Percentiles rank a stretch among this genome's conserved stretches.
Conservation (phyloP, 2,329 filamentous ascomycete species). For the Corniculantispora saksenae region DNA sequence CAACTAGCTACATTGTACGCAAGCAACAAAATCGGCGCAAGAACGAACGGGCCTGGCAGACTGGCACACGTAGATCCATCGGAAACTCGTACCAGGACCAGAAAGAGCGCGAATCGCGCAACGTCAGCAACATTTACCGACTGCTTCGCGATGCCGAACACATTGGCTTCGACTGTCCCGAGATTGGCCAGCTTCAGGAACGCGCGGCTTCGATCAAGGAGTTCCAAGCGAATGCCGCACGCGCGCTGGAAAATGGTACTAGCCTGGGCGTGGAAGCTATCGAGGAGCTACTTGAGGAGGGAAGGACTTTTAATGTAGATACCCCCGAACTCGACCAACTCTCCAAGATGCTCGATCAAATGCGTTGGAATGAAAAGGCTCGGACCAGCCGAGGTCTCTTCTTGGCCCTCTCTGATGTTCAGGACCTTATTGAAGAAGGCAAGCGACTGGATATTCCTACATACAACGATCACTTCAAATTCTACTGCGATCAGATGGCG, state of each 20-base stretch:
- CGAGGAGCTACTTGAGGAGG: slow-evolving; percentile 87
- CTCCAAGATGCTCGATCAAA: slow-evolving; percentile 76
- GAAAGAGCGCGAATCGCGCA: slow-evolving; percentile 83
- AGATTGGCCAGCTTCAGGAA: slow-evolving; percentile 83
- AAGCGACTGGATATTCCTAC: slow-evolving; percentile 74
- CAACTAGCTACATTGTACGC: slow-evolving; percentile 90
- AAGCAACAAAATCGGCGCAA: slow-evolving; percentile 98
- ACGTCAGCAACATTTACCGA: slow-evolving; percentile 83
- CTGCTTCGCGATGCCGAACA: slow-evolving; percentile 81
- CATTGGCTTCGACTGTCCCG: slow-evolving; percentile 89
- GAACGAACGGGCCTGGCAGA: slow-evolving; percentile 84
- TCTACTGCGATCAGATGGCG: slow-evolving; percentile 73
- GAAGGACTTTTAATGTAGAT: slow-evolving; percentile 86
- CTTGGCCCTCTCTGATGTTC: slow-evolving; percentile 76
- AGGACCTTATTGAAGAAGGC: slow-evolving; percentile 75
- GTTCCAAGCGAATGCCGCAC: slow-evolving; percentile 76
- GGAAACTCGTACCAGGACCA: slow-evolving; percentile 59
- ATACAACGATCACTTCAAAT: slow-evolving; percentile 76
- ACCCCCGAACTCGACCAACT: slow-evolving; percentile 84
- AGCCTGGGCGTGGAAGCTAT: slow-evolving; percentile 70
- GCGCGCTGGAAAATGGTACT: slow-evolving; percentile 66
- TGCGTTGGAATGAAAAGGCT: slow-evolving; percentile 85
- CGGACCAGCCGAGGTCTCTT: slow-evolving; percentile 62
- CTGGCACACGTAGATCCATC: slow-evolving; percentile 69
- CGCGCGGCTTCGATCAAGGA: slow-evolving; percentile 80